phyloP scores from a whole-genome alignment of 495 filamentous ascomycete species.

The Hypoxylon trugodes region DNA sequence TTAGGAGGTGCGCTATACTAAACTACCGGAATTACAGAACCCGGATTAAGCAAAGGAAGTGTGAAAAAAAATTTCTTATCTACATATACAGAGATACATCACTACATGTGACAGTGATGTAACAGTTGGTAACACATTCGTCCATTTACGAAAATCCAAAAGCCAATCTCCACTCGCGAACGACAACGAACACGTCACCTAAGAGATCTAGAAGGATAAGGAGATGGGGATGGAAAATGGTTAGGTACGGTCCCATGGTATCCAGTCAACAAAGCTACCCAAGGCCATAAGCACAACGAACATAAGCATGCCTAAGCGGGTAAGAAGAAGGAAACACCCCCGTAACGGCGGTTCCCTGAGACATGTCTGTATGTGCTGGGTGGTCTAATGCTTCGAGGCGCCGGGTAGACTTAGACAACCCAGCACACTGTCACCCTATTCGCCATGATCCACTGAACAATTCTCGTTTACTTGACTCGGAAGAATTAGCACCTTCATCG shows the following conservation, averaged over 20 bases:
- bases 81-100: background rate
- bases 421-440: conserved; percentile 1
- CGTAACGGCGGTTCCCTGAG: conserved; percentile 16
- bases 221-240: background rate
- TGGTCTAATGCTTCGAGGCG: conserved; percentile 10
- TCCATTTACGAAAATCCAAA: conserved; percentile 4
- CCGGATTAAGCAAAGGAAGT: background rate
- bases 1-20: conserved; percentile 12
- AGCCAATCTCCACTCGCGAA: background rate
- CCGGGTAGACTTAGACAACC: conserved; percentile 2
- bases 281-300: too few species aligned
- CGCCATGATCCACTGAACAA: conserved; percentile 3
- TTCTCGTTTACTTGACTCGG: conserved; percentile 17
- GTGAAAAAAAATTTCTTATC: conserved; percentile 3
- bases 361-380: conserved; percentile 14
- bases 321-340: background rate
- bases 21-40: conserved; percentile 3
- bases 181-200: background rate
- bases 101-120: conserved; percentile 20
- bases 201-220: background rate
- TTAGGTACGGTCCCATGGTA: background rate
- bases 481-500: conserved; percentile 10
- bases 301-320: too few species aligned
- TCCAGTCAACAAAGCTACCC: background rate
- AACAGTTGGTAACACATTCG: background rate